Percentiles rank a stretch among this genome's conserved stretches.
Evolutionary conservation across 495 filamentous ascomycete genomes (phyloP).

Genomic region (Talaromyces liani): DNA sequence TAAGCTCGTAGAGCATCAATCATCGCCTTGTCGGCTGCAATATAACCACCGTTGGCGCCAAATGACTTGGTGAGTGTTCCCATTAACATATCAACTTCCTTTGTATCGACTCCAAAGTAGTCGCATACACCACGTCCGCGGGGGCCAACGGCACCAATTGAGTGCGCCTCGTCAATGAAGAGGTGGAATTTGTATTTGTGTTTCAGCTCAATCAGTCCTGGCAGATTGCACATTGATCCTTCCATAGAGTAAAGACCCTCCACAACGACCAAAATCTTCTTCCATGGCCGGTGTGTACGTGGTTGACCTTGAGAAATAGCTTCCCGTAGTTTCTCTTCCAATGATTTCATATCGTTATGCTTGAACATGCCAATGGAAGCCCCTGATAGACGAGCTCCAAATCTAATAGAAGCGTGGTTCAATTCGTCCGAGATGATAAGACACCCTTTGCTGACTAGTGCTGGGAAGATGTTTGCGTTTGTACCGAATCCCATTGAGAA

Average conservation of each 20-base stretch:
- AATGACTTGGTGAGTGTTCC: slow-evolving; percentile 98
- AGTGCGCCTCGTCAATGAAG: slow-evolving; percentile 95
- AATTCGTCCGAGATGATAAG: slow-evolving; percentile 94
- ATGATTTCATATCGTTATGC: slow-evolving; percentile 88
- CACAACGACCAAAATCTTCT: slow-evolving; percentile 94
- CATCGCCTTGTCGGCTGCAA: slow-evolving; percentile 83
- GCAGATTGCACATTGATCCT: slow-evolving; percentile 94
- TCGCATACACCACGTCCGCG: slow-evolving; percentile 89
- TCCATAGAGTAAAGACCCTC: slow-evolving; percentile 99
- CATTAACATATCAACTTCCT: slow-evolving; percentile 93
- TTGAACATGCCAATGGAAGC: slow-evolving; percentile 94
- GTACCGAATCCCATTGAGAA: slow-evolving; percentile 99
- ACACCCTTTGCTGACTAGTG: slow-evolving; percentile 83
- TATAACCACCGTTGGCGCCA: slow-evolving; percentile 94
- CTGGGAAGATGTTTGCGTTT: slow-evolving; percentile 84
- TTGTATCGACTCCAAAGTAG: slow-evolving; percentile 84
- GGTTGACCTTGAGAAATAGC: slow-evolving; percentile 94
- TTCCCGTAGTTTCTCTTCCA: slow-evolving; percentile 80
- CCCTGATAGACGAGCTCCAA: slow-evolving; percentile 87
- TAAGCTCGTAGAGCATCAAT: slow-evolving; percentile 82
- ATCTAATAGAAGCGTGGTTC: slow-evolving; percentile 95
- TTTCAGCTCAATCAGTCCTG: slow-evolving; percentile 76
- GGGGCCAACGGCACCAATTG: slow-evolving; percentile 87
- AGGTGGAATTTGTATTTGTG: slow-evolving; percentile 94
- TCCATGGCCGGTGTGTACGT: slow-evolving; percentile 94